Evolutionary conservation across 176 grass and related monocot species (phyloP).

Genomic region (Coix lacrymajobi): DNA sequence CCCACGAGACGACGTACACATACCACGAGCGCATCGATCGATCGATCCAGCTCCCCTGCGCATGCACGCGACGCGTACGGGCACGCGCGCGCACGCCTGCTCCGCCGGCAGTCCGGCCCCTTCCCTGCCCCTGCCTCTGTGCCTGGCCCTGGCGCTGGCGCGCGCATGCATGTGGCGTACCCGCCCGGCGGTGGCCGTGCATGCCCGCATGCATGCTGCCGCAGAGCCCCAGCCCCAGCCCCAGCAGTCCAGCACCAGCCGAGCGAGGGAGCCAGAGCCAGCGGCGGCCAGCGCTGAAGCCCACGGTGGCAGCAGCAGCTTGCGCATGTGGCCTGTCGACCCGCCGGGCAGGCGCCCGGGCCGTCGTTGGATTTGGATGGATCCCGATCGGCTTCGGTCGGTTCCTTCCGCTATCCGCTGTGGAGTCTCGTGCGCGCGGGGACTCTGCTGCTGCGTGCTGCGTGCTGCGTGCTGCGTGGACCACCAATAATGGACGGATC

Average conservation of each 20-base stretch:
- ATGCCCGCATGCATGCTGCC: background rate
- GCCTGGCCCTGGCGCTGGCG: background rate
- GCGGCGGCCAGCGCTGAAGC: background rate
- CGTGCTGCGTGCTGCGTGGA: too few species aligned
- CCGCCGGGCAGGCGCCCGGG: background rate
- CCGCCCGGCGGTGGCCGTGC: background rate
- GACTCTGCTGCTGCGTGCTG: background rate
- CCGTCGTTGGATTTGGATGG: background rate
- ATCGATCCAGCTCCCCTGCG: background rate
- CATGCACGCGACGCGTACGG: constrained; percentile 11
- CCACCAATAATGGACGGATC: constrained; percentile 44
- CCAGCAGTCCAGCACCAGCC: too few species aligned
- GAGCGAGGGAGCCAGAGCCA: background rate
- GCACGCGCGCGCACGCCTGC: background rate
- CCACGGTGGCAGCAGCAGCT: background rate
- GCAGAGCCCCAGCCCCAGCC: background rate
- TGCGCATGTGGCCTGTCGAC: constrained; percentile 41
- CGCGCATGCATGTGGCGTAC: constrained; percentile 25
- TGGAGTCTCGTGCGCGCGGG: constrained; percentile 3
- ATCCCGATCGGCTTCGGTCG: background rate
- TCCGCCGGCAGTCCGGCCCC: background rate
- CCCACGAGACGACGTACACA: background rate
- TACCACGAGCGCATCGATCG: background rate
- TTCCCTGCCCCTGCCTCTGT: background rate
- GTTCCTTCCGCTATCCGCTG: background rate